Evolutionary conservation across 169 alveolate genomes (phyloP), one percentile per base, ranked within the genome.

Genomic region (Plasmodium vivax): DNA sequence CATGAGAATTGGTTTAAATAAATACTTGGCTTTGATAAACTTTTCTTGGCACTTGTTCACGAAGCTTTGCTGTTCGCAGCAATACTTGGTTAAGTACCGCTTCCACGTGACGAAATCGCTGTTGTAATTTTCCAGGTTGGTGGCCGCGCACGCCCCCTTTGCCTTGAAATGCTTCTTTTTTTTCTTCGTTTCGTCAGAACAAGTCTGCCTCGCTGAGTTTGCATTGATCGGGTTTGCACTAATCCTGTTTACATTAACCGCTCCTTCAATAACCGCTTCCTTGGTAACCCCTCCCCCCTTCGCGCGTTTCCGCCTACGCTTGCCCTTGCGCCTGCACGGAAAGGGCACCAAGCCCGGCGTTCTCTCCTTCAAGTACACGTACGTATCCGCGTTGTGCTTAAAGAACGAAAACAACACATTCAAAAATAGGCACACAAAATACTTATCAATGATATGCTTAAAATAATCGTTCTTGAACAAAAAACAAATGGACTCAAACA

Each of bases 361-460:
- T 45, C 38, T 7, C 32, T 80, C 80, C 72, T 80, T 45, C 23
- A 80, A 14, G 27, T 72, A 90, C n/a, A 80, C 71, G 34, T 90
- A 80, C 58, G 82, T 81, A 45, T 80, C 94, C 51, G 68, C 51
- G 27, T 80, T 90, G 27, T 90, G 82, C 85, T 90, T 90, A 90
- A 90, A 90, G 83, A 80, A 90, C 10, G 90, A 90, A 80, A 90
- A 90, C 2, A 90, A 80, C 19, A 90, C 36, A 7, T 41, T 54
- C 27, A 90, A 38, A 71, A 80, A 90, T 9, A 90, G 47, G 8
- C 84, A 56, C 82, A 90, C 82, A 38, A 90, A 90, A 80, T 90
- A 90, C 32, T 90, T 90, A 68, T 90, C 94, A 36, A 90, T 80
- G 83, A 90, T 80, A 80, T 80, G 72, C 54, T 79, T 90, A 68